Evolutionary conservation across 2,329 filamentous ascomycete genomes (phyloP).

Genomic region (Fusarium sp.): DNA sequence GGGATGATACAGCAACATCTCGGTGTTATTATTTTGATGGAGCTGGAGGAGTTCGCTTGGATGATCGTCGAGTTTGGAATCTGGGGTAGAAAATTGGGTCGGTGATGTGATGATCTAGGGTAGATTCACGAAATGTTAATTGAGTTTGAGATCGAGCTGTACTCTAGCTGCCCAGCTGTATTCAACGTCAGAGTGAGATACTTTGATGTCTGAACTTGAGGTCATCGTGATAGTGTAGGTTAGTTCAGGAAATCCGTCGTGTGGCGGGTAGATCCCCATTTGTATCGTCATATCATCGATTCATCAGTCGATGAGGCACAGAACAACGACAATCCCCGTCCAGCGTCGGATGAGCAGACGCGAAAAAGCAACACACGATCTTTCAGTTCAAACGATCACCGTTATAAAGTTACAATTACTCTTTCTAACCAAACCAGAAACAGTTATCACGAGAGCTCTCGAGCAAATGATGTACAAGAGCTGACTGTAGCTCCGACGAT

Average conservation of each 20-base stretch:
- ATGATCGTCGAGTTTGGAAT: not conserved
- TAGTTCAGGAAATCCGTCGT: not conserved
- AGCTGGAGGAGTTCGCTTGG: not conserved
- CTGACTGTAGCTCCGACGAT: slow-evolving; percentile 15
- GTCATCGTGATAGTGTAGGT: not conserved
- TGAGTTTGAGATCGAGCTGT: not conserved
- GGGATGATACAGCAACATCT: not conserved
- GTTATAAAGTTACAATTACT: not conserved
- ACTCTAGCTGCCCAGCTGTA: too few relatives aligned
- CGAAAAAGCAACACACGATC: not conserved
- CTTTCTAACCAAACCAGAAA: slow-evolving; percentile 1
- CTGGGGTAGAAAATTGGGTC: not conserved
- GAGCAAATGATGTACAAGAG: slow-evolving; percentile 15
- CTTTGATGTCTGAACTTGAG: not conserved
- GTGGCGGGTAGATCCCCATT: not conserved
- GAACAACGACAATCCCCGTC: too few relatives aligned
- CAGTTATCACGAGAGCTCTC: slow-evolving; percentile 6
- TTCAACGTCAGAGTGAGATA: too few relatives aligned
- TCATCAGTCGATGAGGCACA: not conserved
- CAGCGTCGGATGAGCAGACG: not conserved
- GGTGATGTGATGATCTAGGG: not conserved
- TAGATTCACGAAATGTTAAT: not conserved
- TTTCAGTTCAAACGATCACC: not conserved
- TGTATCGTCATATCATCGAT: not conserved
- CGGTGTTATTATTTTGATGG: not conserved